phyloP scores from a whole-genome alignment of 192 early-diverging fungal species.

The Umbelopsis ramanniana region DNA sequence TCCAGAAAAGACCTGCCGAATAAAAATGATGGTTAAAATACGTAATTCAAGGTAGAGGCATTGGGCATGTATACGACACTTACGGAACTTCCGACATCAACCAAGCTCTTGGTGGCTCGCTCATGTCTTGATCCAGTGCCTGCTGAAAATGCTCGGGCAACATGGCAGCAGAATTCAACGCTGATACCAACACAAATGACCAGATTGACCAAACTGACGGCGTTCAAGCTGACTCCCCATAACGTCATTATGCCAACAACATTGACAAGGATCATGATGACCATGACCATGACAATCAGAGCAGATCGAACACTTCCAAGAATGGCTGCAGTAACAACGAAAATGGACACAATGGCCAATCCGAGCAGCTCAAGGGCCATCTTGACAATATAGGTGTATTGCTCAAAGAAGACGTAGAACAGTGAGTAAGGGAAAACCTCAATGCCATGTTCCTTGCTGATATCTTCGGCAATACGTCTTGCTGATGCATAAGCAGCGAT shows the following conservation, averaged over 20 bases:
- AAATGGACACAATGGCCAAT: constrained; percentile 57
- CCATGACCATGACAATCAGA: constrained; percentile 55
- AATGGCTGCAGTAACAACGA: constrained; percentile 52
- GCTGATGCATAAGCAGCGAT: constrained; percentile 61
- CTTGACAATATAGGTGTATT: constrained; percentile 59
- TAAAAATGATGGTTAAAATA: neutral
- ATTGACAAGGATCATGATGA: constrained; percentile 63
- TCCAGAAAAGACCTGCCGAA: constrained; percentile 59
- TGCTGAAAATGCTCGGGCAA: constrained; percentile 60
- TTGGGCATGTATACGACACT: constrained; percentile 12
- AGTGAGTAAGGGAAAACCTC: constrained; percentile 66
- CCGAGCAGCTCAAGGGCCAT: constrained; percentile 54
- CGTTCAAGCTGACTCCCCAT: constrained; percentile 64
- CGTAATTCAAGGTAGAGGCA: neutral
- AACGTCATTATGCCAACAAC: constrained; percentile 60
- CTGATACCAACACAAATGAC: constrained; percentile 71
- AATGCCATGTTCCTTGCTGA: constrained; percentile 44
- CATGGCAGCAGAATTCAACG: constrained; percentile 71
- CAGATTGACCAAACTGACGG: constrained; percentile 66
- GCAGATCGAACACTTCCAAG: constrained; percentile 57
- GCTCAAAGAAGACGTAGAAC: constrained; percentile 73
- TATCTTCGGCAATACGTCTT: constrained; percentile 58
- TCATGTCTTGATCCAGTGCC: constrained; percentile 51
- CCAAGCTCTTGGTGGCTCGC: constrained; percentile 49
- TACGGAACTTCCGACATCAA: constrained; percentile 67